phyloP scores from a whole-genome alignment of 805 yeast genomes.

The Hanseniaspora pseudoguilliermondii region DNA sequence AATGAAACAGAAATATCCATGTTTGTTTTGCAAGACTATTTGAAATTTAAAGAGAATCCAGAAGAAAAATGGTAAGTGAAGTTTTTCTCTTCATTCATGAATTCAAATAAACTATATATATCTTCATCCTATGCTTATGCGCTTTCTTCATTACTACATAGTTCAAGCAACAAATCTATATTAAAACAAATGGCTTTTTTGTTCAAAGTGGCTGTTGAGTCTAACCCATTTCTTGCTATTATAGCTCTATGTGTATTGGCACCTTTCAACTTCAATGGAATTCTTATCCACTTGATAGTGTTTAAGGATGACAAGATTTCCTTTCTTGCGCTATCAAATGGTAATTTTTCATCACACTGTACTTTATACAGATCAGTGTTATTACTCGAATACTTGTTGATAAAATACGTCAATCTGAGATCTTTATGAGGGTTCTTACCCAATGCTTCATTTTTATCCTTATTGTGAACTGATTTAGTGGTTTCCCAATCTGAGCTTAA shows the following conservation, averaged over 20 bases:
- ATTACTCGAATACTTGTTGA: constrained; percentile 19
- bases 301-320: constrained; percentile 45
- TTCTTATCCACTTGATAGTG: constrained; percentile 58
- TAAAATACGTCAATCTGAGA: constrained; percentile 22
- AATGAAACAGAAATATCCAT: constrained; percentile 87
- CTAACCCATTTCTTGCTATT: constrained; percentile 59
- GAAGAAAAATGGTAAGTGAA: constrained; percentile 71
- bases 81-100: too few relatives aligned
- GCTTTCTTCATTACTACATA: not conserved
- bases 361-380: constrained; percentile 17
- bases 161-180: not conserved
- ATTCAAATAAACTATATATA: not conserved
- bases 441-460: constrained; percentile 13
- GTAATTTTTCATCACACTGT: constrained; percentile 21
- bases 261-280: constrained; percentile 57
- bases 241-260: constrained; percentile 81
- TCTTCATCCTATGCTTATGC: too few relatives aligned
- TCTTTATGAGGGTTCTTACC: not conserved
- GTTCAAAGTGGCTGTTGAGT: constrained; percentile 17
- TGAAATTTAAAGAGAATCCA: constrained; percentile 62
- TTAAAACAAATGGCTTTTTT: not conserved
- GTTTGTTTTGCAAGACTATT: constrained; percentile 59
- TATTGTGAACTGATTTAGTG: constrained; percentile 13
- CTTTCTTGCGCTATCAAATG: constrained; percentile 29
- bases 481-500: constrained; percentile 17